A percentile compares a stretch with the other conserved stretches of the same genome.
These are phyloP conservation scores for Phylloporus arenicola DNA, from an alignment of 768 basidiomycete genomes.

Conservation along the genomic window DNA sequence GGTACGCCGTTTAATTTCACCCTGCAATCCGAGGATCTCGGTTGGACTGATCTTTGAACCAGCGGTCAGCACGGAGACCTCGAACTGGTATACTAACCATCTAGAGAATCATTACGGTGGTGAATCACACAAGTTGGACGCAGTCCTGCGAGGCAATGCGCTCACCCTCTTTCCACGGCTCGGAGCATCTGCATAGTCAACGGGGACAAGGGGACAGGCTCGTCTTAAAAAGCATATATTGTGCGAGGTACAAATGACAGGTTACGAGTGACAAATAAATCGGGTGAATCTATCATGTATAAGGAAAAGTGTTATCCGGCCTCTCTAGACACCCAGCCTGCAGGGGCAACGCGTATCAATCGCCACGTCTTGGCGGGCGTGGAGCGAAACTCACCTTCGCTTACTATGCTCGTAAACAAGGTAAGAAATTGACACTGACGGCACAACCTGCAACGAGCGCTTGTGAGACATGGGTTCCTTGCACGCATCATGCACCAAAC, in stretches of 20 bases:
- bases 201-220: background rate
- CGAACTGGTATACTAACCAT: slow-evolving; percentile 56
- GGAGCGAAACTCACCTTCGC: slow-evolving; percentile 49
- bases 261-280: slow-evolving; percentile 21
- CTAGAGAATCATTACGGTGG: slow-evolving; percentile 43
- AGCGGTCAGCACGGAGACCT: slow-evolving; percentile 58
- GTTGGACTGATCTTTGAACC: slow-evolving; percentile 1
- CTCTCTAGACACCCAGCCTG: slow-evolving; percentile 59
- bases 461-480: slow-evolving; percentile 1
- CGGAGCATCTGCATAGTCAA: background rate
- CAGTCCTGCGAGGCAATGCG: slow-evolving; percentile 47
- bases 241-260: slow-evolving; percentile 25
- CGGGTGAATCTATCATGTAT: slow-evolving; percentile 21
- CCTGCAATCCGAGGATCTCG: background rate
- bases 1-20: slow-evolving; percentile 36
- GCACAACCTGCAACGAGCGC: slow-evolving; percentile 62
- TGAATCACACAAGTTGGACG: slow-evolving; percentile 36
- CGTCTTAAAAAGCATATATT: slow-evolving; percentile 17
- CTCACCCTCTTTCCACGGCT: slow-evolving; percentile 42
- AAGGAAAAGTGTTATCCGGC: slow-evolving; percentile 9
- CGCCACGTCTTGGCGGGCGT: background rate
- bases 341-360: slow-evolving; percentile 3
- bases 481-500: slow-evolving; percentile 31
- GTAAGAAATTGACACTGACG: slow-evolving; percentile 95
- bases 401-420: slow-evolving; percentile 89